A percentile compares a stretch with the other conserved stretches of the same genome.
Conservation (phyloP, 164 flowering plant genomes). For the Sedum album region DNA sequence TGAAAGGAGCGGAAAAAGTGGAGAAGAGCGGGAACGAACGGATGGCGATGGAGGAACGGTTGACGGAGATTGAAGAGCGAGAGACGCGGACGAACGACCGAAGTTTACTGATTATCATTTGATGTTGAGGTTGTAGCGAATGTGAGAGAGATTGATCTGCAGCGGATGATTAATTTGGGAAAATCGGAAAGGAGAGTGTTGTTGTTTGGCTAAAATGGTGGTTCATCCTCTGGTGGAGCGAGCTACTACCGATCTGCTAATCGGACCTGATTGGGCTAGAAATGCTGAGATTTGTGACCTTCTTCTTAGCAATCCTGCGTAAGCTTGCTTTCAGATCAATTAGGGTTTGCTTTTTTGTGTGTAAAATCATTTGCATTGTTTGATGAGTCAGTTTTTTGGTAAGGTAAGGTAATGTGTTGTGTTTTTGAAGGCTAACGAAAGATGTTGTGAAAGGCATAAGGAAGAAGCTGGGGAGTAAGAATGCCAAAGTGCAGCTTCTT, state of each 20-base stretch:
- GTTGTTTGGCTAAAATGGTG: constrained; percentile 3
- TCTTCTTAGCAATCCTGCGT: constrained; percentile 16
- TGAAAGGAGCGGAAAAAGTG: constrained; percentile 1
- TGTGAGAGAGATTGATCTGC: neutral
- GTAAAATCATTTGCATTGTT: neutral
- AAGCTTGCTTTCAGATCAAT: neutral
- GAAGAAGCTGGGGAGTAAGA: constrained; percentile 76
- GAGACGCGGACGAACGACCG: neutral
- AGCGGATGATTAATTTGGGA: neutral
- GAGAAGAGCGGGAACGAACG: constrained; percentile 2
- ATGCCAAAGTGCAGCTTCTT: constrained; percentile 88
- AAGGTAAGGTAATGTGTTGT: neutral
- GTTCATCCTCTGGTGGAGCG: constrained; percentile 19
- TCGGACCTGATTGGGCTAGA: constrained; percentile 22
- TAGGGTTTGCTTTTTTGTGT: neutral
- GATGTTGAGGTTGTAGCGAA: neutral
- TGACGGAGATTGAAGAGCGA: constrained; percentile 1
- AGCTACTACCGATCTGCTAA: constrained; percentile 16
- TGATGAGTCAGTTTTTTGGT: neutral
- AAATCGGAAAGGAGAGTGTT: neutral
- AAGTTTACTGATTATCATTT: neutral
- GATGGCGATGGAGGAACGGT: constrained; percentile 2
- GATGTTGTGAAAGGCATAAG: constrained; percentile 88
- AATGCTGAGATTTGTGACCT: constrained; percentile 18
- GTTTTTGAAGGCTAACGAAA: constrained; percentile 63